Base-by-base conservation (phyloP, 148 eudicot species). In the Nepenthes gracilis region DNA sequence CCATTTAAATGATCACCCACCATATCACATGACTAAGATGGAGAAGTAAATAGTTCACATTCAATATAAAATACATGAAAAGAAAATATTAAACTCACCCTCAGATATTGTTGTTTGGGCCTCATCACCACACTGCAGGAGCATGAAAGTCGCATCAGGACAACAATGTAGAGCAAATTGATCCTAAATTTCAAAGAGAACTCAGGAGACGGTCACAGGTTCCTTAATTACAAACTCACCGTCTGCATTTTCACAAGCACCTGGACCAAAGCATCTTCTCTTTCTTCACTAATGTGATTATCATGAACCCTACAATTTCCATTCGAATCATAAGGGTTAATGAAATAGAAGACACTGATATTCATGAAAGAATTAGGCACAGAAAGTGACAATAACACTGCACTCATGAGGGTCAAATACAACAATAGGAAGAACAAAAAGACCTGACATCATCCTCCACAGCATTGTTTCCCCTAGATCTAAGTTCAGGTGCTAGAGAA, bases 391-490 rank as follows among this genome's bases (percentile, higher is more conserved):
- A 23, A 0, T 23, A 0, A 23, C 23, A 23, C 23, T 23, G 23
- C 23, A 23, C 23, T 23, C 23, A 23, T 23, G 23, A 23, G 23
- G 23, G 23, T 23, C 23, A 23, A 23, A 23, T 23, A 23, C 23
- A 23, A 23, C 23, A 23, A 23, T 23, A 23, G 2, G 58, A 52
- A 61, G 11, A 63, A 9, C 53, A 9, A 43, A 67, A 51, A 50
- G 59, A 84, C 92, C 95, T 85, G 82, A 53, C 71, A 58, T 77
- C 85, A 62, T 69, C 65, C 61, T 75, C 79, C 49, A 68, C 64
- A 14, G 67, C 61, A 61, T 68, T 62, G 54, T 57, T 35, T 61
- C 50, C 64, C 37, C 59, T 60, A 33, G 74, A 58, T 67, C 65
- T 67, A 56, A 62, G 70, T 60, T 78, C 83, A 33, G 77, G 66